Conservation (phyloP, 495 filamentous ascomycete species). For the Tuber calosporum region DNA sequence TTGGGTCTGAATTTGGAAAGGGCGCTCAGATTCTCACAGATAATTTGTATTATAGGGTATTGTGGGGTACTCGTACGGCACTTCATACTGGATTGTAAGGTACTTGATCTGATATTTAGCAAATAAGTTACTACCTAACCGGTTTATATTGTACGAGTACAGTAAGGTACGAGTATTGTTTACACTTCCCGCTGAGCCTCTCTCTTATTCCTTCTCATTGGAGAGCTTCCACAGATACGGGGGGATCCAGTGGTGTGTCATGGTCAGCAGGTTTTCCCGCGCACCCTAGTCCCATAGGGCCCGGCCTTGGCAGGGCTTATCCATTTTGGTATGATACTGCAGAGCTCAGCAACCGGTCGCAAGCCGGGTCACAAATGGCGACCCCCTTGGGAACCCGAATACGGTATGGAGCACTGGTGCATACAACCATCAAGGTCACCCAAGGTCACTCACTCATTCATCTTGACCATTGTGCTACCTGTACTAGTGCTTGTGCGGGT, state of each 20-base stretch:
- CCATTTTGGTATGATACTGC: no score
- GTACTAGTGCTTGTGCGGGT: no score
- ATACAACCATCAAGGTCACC: neutral
- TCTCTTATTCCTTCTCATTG: neutral
- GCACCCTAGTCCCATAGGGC: neutral
- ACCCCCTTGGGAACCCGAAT: neutral
- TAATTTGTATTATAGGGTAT: no score
- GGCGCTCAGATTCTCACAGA: neutral
- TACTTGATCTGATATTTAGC: no score
- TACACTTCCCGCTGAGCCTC: neutral
- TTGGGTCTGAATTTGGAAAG: neutral
- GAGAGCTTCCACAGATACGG: neutral
- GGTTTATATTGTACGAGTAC: no score
- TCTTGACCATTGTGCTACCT: no score
- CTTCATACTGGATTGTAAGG: no score
- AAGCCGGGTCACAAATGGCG: neutral
- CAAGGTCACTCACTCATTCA: neutral
- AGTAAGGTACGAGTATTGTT: no score
- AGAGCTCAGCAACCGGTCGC: neutral
- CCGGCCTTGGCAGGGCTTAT: neutral
- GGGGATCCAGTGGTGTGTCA: neutral
- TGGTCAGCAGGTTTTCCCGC: neutral
- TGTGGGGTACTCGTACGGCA: no score
- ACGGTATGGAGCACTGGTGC: no score
- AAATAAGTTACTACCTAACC: no score